phyloP scores from a whole-genome alignment of 129 eudicot species.

The Oenanthe sinensis region DNA sequence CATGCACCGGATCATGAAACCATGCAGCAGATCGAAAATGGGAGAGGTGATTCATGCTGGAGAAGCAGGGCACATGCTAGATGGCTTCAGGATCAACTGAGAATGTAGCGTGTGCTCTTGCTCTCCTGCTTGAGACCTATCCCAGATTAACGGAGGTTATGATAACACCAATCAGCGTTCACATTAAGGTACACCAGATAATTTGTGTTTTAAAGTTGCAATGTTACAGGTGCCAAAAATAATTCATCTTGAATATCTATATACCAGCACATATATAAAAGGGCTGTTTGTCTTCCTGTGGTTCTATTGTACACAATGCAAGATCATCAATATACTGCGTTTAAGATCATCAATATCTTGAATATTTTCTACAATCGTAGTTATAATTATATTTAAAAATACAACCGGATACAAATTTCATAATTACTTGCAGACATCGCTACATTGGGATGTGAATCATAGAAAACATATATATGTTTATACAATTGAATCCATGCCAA shows the following conservation, averaged over 20 bases:
- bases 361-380: neutral
- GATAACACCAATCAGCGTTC: neutral
- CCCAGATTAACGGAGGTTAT: neutral
- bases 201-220: neutral
- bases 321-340: neutral
- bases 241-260: neutral
- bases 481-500: neutral
- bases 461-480: neutral
- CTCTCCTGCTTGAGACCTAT: conserved; percentile 2
- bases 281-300: neutral
- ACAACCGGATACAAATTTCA: neutral
- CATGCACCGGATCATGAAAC: neutral
- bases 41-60: conserved; percentile 6
- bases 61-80: conserved; percentile 48
- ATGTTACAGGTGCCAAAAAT: neutral
- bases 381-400: no score
- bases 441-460: neutral
- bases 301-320: neutral
- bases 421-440: neutral
- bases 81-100: conserved; percentile 6
- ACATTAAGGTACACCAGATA: neutral
- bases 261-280: neutral
- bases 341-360: no score
- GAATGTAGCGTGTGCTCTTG: conserved; percentile 13
- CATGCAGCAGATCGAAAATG: neutral